A percentile compares a stretch with the other conserved stretches of the same genome.
These are phyloP conservation scores for Eucalyptus guilfoylei DNA, from an alignment of 345 rosid species.

Conservation along the genomic window DNA sequence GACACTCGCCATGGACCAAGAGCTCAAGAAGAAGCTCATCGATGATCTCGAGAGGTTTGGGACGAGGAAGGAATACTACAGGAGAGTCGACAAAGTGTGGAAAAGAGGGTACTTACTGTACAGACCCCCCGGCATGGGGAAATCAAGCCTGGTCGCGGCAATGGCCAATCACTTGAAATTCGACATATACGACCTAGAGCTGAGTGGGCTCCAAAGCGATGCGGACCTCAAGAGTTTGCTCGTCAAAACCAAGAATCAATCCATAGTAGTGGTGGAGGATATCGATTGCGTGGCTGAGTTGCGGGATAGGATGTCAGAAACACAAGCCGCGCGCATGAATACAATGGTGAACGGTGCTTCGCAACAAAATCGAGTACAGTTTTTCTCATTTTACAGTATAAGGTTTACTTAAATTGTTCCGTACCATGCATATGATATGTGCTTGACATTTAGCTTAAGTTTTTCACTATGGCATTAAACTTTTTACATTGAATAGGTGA, in stretches of 20 bases:
- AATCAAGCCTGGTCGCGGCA: conserved; percentile 2
- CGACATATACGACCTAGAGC: conserved; percentile 3
- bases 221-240: background rate
- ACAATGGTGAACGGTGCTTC: too few species aligned
- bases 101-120: conserved; percentile 2
- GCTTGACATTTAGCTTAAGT: too few species aligned
- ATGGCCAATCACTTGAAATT: conserved; percentile 4
- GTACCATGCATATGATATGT: too few species aligned
- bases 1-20: background rate
- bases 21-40: background rate
- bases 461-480: too few species aligned
- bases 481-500: too few species aligned
- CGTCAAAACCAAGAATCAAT: background rate
- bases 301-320: background rate
- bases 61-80: background rate
- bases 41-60: background rate
- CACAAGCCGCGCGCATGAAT: background rate
- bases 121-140: conserved; percentile 2
- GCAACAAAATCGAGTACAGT: too few species aligned
- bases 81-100: background rate
- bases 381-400: too few species aligned
- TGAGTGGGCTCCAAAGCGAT: background rate
- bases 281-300: background rate
- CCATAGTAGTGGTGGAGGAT: conserved; percentile 1
- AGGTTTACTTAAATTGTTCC: too few species aligned